Base-by-base conservation (phyloP, 352 stramenopile species). In the Phytophthora rubi region DNA sequence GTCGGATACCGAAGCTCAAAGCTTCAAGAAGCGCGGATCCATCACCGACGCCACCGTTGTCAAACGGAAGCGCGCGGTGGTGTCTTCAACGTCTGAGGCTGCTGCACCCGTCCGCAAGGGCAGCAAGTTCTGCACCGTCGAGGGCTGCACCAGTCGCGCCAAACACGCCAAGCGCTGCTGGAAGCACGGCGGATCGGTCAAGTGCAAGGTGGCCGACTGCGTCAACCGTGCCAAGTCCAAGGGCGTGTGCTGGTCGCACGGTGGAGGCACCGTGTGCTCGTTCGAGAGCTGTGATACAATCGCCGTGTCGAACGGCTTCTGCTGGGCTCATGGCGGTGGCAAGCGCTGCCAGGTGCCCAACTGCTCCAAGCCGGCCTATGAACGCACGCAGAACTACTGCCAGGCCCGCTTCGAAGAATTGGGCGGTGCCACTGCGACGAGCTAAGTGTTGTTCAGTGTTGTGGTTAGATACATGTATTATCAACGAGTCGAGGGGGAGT, bases 171-270 rank as follows among this genome's bases (percentile, higher is more conserved):
- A 80, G 21, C 75, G 72, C 5, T 90, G 82, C 64, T 90, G 80
- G 80, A 78, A 80, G 23, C 82, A 88, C 53, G 82, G 81, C 21
- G 82, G 81, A 42, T 87, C 71, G 7, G 72, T 87, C 13, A 78
- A 83, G 53, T 92, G 82, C 70, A 89, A 83, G 52, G 65, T 86
- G 0, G 23, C 70, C 4, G 77, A 83, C 26, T 93, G 83, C 68
- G 72, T 76, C 35, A 91, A 91, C 64, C 79, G 79, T 10, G 81
- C 81, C 68, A 86, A 87, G 75, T 83, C 77, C 53, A 82, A 85
- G 53, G 75, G 81, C 55, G 75, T 87, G 6, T 89, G 79, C 65
- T 89, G 79, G 79, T 86, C 77, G 42, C 79, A 89, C 47, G 82
- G 79, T 21, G 80, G 80, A 0, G 80, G 82, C 59, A 88, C 76